Percentiles rank a stretch among this genome's conserved stretches.
These are phyloP conservation scores for Pleurotus tuber-regium DNA, from an alignment of 768 basidiomycete genomes.

Conservation along the genomic window DNA sequence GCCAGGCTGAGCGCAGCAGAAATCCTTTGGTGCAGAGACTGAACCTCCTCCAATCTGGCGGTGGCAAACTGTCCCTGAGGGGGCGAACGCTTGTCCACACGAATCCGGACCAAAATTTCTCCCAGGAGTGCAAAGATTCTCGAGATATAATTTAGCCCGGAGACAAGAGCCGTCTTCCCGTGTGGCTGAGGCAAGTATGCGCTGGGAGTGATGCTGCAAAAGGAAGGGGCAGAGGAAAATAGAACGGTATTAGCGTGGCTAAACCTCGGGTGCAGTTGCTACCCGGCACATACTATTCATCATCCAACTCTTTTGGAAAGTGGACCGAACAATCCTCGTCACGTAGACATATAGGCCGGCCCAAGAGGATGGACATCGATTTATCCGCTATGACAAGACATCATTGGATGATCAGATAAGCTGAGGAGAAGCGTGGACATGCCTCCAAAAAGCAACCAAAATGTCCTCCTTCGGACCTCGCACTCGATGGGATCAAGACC, in stretches of 20 bases:
- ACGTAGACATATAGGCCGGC: slow-evolving; percentile 80
- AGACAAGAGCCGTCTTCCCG: slow-evolving; percentile 80
- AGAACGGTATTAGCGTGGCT: slow-evolving; percentile 18
- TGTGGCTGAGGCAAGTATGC: slow-evolving; percentile 86
- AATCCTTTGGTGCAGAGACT: slow-evolving; percentile 75
- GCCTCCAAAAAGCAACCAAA: slow-evolving; percentile 92
- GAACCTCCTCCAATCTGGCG: slow-evolving; percentile 80
- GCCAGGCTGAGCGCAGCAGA: slow-evolving; percentile 70
- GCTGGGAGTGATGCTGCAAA: slow-evolving; percentile 72
- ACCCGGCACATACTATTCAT: slow-evolving; percentile 71
- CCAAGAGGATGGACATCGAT: slow-evolving; percentile 83
- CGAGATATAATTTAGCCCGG: slow-evolving; percentile 84
- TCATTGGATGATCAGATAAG: slow-evolving; percentile 11
- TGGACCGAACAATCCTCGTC: slow-evolving; percentile 91
- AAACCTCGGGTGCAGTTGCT: slow-evolving; percentile 26
- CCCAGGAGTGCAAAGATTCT: slow-evolving; percentile 84
- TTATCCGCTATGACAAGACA: slow-evolving; percentile 64
- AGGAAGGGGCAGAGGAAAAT: slow-evolving; percentile 14
- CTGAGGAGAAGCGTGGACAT: slow-evolving; percentile 21
- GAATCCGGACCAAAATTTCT: slow-evolving; percentile 83
- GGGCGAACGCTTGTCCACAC: slow-evolving; percentile 83
- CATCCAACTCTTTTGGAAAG: slow-evolving; percentile 85
- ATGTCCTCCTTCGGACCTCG: slow-evolving; percentile 80
- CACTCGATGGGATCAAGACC: slow-evolving; percentile 84
- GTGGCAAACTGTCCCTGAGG: slow-evolving; percentile 85